phyloP scores from a whole-genome alignment of 495 filamentous ascomycete species.

The Tricharina praecox region DNA sequence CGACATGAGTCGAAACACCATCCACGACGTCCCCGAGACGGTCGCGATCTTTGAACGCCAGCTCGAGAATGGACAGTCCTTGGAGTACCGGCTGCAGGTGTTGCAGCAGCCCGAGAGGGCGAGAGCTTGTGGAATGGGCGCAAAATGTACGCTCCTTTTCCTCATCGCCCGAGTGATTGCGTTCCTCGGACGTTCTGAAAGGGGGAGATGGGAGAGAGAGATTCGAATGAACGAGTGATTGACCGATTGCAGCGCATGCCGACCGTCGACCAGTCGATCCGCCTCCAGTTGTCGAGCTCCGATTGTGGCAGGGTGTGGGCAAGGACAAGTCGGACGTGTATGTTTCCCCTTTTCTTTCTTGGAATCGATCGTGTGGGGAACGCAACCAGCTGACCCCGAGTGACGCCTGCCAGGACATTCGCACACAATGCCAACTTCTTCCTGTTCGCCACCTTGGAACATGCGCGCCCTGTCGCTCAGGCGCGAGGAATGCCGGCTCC shows the following conservation, averaged over 20 bases:
- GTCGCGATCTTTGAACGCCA: constrained; percentile 41
- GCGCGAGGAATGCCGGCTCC: constrained; percentile 50
- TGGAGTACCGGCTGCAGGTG: constrained; percentile 70
- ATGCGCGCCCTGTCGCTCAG: constrained; percentile 70
- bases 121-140: constrained; percentile 87
- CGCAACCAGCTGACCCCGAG: constrained; percentile 15
- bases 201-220: too few relatives aligned
- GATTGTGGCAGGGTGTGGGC: constrained; percentile 55
- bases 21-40: constrained; percentile 28
- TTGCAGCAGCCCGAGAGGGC: constrained; percentile 91
- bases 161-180: neutral
- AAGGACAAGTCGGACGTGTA: constrained; percentile 35
- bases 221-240: neutral
- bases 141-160: constrained; percentile 59
- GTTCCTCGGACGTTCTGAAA: constrained; percentile 7
- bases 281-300: constrained; percentile 86
- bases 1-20: constrained; percentile 23
- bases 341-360: too few relatives aligned
- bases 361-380: too few relatives aligned
- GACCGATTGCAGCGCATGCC: constrained; percentile 51
- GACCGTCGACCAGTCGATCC: constrained; percentile 94
- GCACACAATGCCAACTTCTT: constrained; percentile 95
- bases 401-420: constrained; percentile 58
- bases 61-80: constrained; percentile 60
- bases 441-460: constrained; percentile 81